These are phyloP conservation scores for Handroanthus guayacan DNA, from an alignment of 257 asterid genomes.

Conservation along the genomic window DNA sequence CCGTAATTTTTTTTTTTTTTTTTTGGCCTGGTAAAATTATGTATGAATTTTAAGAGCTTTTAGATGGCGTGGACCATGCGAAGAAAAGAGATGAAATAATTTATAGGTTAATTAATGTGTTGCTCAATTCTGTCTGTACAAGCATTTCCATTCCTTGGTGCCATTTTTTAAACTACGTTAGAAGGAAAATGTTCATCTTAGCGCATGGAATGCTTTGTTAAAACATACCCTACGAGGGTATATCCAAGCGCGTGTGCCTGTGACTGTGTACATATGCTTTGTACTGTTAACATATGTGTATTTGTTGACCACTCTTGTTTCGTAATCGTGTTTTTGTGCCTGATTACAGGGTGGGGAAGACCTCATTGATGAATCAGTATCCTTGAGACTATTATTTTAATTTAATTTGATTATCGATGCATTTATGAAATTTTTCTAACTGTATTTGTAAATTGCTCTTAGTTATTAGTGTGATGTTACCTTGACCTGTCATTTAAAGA, in stretches of 20 bases:
- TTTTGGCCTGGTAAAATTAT: neutral
- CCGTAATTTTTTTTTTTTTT: too few relatives aligned
- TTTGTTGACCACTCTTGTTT: slow-evolving; percentile 9
- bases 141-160: neutral
- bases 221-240: neutral
- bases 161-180: neutral
- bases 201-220: neutral
- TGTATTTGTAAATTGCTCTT: slow-evolving; percentile 26
- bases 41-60: neutral
- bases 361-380: slow-evolving; percentile 99
- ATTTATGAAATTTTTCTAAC: neutral
- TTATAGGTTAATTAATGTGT: neutral
- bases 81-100: neutral
- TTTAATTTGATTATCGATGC: neutral
- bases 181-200: neutral
- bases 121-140: neutral
- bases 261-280: neutral
- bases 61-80: neutral
- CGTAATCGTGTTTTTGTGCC: slow-evolving; percentile 16
- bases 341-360: slow-evolving; percentile 96
- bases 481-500: slow-evolving; percentile 65
- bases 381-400: slow-evolving; percentile 43
- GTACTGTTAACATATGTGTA: neutral
- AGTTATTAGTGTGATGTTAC: slow-evolving; percentile 42
- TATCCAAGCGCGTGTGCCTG: neutral